These are phyloP conservation scores for Prunus davidiana DNA, from an alignment of 306 rosid species.

Conservation along the genomic window DNA sequence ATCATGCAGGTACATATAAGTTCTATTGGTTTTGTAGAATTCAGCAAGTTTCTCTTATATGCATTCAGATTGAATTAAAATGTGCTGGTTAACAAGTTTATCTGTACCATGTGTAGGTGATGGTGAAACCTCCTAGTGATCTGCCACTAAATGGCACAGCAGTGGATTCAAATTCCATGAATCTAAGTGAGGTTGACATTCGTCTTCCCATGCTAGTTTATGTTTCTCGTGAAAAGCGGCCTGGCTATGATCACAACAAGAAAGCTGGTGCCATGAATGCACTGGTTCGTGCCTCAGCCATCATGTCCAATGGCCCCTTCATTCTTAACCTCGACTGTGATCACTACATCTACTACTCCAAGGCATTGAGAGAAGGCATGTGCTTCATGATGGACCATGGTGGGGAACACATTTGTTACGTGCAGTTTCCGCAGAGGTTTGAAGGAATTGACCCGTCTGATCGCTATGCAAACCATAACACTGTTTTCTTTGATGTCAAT, in stretches of 20 bases:
- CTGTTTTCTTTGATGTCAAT: conserved; percentile 78
- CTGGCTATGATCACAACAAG: conserved; percentile 87
- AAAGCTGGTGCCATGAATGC: conserved; percentile 92
- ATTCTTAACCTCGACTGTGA: conserved; percentile 81
- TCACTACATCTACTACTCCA: conserved; percentile 68
- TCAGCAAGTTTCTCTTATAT: neutral
- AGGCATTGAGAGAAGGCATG: conserved; percentile 24
- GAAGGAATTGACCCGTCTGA: conserved; percentile 86
- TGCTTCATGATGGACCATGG: conserved; percentile 85
- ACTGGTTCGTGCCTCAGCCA: conserved; percentile 71
- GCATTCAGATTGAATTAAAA: neutral
- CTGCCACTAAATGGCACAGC: conserved; percentile 48
- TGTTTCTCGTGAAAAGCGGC: conserved; percentile 76
- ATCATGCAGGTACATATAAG: conserved; percentile 56
- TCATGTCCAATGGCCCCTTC: conserved; percentile 80
- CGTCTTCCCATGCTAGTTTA: conserved; percentile 86
- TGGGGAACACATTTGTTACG: conserved; percentile 60
- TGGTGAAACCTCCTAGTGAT: conserved; percentile 73
- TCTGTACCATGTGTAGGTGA: conserved; percentile 43
- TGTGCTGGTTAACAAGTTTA: conserved; percentile 5
- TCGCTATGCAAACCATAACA: conserved; percentile 77
- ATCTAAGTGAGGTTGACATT: conserved; percentile 61
- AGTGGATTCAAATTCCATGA: conserved; percentile 40
- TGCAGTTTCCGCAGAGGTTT: conserved; percentile 81
- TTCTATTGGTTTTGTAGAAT: neutral